These are phyloP conservation scores for Aquilaria agallochum DNA, from an alignment of 441 rosid species.

Conservation along the genomic window DNA sequence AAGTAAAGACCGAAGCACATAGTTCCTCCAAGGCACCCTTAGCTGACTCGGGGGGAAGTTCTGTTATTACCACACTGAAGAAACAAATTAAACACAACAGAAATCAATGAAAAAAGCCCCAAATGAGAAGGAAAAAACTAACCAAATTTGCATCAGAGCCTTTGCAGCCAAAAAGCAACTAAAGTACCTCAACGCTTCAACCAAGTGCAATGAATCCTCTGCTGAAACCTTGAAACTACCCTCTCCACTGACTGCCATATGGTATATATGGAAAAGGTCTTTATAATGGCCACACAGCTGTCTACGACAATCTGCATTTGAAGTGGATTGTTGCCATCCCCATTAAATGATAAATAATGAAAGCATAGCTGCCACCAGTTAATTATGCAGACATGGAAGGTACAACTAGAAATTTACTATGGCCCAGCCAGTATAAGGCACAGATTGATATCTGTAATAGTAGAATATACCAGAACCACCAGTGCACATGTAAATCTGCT, in stretches of 20 bases:
- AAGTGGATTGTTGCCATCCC: constrained; percentile 15
- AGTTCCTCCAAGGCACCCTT: constrained; percentile 81
- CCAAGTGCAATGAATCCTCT: constrained; percentile 89
- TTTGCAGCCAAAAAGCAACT: constrained; percentile 12
- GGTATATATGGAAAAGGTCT: constrained; percentile 78
- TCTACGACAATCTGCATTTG: constrained; percentile 77
- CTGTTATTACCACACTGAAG: constrained; percentile 93
- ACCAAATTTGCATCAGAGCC: constrained; percentile 5
- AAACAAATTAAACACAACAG: constrained; percentile 24
- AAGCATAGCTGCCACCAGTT: not conserved
- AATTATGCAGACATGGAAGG: not conserved
- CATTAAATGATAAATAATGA: not conserved
- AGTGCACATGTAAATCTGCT: no score
- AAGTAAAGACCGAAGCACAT: constrained; percentile 80
- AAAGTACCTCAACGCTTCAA: constrained; percentile 88
- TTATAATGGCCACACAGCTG: constrained; percentile 82
- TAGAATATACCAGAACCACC: no score
- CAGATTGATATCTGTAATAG: no score
- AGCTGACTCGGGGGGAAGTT: constrained; percentile 89
- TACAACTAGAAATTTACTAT: no score
- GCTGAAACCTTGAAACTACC: constrained; percentile 87
- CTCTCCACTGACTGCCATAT: constrained; percentile 75
- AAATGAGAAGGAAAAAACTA: constrained; percentile 6
- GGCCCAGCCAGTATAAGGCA: no score
- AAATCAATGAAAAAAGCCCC: constrained; percentile 17